Conservation (phyloP, 2,329 filamentous ascomycete species). For the Aspergillus alliaceus region DNA sequence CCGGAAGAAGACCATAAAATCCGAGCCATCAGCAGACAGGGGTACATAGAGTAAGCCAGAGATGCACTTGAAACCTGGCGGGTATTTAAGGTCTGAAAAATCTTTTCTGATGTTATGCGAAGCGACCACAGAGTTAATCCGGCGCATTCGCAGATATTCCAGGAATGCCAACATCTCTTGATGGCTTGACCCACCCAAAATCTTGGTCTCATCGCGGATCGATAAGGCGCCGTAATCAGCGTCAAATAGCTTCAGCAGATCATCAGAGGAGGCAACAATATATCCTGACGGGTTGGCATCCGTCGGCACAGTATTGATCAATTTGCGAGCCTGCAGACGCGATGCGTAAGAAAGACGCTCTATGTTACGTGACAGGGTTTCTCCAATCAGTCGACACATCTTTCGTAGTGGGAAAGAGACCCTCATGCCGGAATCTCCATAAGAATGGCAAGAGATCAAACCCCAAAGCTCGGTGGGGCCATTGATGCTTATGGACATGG, state of each 20-base stretch:
- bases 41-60: conserved; percentile 81
- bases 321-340: conserved; percentile 77
- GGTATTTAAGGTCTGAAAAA: conserved; percentile 78
- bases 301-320: conserved; percentile 83
- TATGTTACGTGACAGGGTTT: conserved; percentile 82
- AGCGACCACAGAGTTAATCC: conserved; percentile 71
- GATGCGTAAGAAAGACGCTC: conserved; percentile 85
- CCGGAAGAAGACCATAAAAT: conserved; percentile 93
- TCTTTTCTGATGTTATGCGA: conserved; percentile 74
- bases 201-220: conserved; percentile 85
- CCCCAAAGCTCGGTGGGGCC: conserved; percentile 86
- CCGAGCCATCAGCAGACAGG: conserved; percentile 69
- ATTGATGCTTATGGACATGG: conserved; percentile 92
- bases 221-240: conserved; percentile 84
- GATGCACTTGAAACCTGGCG: conserved; percentile 74
- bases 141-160: conserved; percentile 78
- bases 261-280: conserved; percentile 85
- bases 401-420: conserved; percentile 89
- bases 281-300: conserved; percentile 83
- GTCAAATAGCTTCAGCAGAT: conserved; percentile 78
- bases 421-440: conserved; percentile 81
- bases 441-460: conserved; percentile 80
- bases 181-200: conserved; percentile 71
- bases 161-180: conserved; percentile 83
- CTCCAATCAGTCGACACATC: conserved; percentile 85